phyloP scores from a whole-genome alignment of 768 basidiomycete genomes.

The Suillus discolor region DNA sequence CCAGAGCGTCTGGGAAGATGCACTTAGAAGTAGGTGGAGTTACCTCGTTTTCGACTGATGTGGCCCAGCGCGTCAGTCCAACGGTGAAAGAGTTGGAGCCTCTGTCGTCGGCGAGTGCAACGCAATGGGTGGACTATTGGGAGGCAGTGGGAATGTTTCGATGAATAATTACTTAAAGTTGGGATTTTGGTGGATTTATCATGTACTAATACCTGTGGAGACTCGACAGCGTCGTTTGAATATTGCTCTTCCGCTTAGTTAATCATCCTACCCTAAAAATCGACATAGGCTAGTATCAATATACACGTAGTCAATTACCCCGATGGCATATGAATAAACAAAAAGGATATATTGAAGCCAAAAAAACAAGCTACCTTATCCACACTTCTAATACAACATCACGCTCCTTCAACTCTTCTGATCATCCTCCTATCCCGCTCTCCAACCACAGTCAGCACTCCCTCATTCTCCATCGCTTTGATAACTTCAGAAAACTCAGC shows the following conservation, averaged over 20 bases:
- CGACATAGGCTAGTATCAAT: not conserved
- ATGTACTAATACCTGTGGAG: too few species aligned
- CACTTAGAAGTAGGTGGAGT: conserved; percentile 9
- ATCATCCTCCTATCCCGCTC: conserved; percentile 87
- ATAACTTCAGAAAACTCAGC: conserved; percentile 84
- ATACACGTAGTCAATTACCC: not conserved
- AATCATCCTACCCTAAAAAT: not conserved
- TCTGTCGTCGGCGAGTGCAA: conserved; percentile 24
- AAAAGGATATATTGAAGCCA: not conserved
- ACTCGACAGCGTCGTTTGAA: too few species aligned
- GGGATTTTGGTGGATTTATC: too few species aligned
- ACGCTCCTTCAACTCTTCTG: conserved; percentile 57
- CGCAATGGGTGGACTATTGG: conserved; percentile 40
- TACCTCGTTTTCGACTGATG: conserved; percentile 25
- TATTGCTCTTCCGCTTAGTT: not conserved
- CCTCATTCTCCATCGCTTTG: conserved; percentile 81
- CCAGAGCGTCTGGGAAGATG: not conserved
- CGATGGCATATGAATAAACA: not conserved
- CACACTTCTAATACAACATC: conserved; percentile 17
- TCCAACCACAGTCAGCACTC: conserved; percentile 81
- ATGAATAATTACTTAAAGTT: not conserved
- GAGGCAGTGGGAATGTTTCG: conserved; percentile 12
- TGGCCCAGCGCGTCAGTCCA: conserved; percentile 30
- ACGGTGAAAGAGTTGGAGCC: conserved; percentile 29
- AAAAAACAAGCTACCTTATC: conserved; percentile 23